Evolutionary conservation across 306 rosid genomes (phyloP).

Genomic region (Dryas drummondii): DNA sequence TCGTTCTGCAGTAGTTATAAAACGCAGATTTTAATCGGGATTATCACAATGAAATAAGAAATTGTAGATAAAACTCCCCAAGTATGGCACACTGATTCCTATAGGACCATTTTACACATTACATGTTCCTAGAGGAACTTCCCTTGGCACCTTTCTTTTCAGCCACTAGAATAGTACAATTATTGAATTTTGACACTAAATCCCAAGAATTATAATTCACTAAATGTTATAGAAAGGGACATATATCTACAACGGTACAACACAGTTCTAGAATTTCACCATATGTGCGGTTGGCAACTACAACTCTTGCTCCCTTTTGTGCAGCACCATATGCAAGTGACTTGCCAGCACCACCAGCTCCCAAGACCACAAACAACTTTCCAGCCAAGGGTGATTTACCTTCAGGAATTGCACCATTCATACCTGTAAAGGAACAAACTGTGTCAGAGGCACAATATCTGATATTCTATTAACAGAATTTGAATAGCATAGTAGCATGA

Average conservation of each 20-base stretch:
- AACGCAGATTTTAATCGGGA: not conserved
- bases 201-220: no score
- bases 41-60: not conserved
- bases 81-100: no score
- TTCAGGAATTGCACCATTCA: conserved; percentile 21
- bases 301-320: conserved; percentile 51
- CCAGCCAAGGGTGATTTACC: conserved; percentile 32
- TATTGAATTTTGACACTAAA: no score
- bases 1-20: conserved; percentile 29
- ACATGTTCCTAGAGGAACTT: no score
- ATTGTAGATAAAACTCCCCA: not conserved
- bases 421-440: conserved; percentile 14
- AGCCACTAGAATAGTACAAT: no score
- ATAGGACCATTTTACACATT: no score
- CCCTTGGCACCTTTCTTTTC: no score
- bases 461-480: not conserved
- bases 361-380: conserved; percentile 33
- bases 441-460: not conserved
- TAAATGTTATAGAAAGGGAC: no score
- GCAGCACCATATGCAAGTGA: conserved; percentile 30
- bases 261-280: conserved; percentile 23
- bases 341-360: conserved; percentile 40
- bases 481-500: not conserved
- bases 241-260: no score
- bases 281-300: conserved; percentile 38